Conservation (phyloP, 179 eudicot species). For the Monotropa hypopitys region DNA sequence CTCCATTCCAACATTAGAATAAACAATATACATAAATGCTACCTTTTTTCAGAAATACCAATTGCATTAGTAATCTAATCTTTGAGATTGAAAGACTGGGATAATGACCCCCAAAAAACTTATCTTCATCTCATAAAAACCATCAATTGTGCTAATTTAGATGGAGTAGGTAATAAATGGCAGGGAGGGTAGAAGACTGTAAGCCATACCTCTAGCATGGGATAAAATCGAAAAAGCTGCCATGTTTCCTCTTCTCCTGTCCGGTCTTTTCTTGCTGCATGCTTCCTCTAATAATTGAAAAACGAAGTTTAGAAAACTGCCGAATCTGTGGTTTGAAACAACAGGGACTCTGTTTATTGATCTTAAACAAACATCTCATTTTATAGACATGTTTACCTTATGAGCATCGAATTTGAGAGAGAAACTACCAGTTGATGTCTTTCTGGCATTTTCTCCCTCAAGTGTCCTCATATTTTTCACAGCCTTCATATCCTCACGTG, state of each 20-base stretch:
- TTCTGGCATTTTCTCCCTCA: slow-evolving; percentile 43
- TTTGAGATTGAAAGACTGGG: background rate
- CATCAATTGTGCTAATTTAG: background rate
- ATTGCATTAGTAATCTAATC: background rate
- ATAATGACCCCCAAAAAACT: too few relatives aligned
- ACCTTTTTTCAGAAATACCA: background rate
- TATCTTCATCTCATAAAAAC: background rate
- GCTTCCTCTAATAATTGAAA: slow-evolving; percentile 39
- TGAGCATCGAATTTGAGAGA: slow-evolving; percentile 80
- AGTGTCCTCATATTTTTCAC: slow-evolving; percentile 68
- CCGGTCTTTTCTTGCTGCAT: slow-evolving; percentile 77
- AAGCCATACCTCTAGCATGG: slow-evolving; percentile 67
- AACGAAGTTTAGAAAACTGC: background rate
- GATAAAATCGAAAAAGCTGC: slow-evolving; percentile 84
- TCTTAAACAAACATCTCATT: background rate
- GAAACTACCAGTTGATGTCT: slow-evolving; percentile 56
- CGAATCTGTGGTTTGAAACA: slow-evolving; percentile 1
- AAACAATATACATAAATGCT: background rate
- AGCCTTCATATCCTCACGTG: slow-evolving; percentile 63
- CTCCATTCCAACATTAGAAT: background rate
- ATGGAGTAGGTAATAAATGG: background rate
- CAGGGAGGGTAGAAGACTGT: background rate
- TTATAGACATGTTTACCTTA: slow-evolving; percentile 34
- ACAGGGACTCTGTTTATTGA: background rate
- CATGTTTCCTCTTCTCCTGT: slow-evolving; percentile 79